A percentile compares a stretch with the other conserved stretches of the same genome.
Conservation (phyloP, 345 rosid genomes). For the Anacardium occidentale region DNA sequence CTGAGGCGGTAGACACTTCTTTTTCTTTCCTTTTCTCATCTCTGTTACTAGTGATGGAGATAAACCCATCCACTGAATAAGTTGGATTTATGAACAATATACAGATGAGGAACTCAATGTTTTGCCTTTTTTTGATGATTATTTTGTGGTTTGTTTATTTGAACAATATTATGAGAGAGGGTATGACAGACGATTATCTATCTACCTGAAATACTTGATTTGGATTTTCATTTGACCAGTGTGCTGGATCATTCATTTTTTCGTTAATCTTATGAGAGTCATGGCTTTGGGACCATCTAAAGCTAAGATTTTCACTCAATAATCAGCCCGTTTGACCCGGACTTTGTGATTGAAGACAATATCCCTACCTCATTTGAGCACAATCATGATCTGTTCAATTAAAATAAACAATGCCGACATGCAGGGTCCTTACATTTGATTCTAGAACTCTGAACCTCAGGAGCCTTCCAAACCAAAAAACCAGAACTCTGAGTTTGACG, state of each 20-base stretch:
- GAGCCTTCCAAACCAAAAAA: background rate
- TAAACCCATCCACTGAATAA: conserved; percentile 14
- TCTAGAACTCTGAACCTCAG: background rate
- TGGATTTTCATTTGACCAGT: background rate
- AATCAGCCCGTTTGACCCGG: background rate
- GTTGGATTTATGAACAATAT: background rate
- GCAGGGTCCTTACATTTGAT: background rate
- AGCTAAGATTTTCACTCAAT: background rate
- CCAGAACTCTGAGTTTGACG: background rate
- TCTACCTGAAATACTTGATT: background rate
- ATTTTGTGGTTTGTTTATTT: background rate
- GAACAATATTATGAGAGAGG: background rate
- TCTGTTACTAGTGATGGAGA: background rate
- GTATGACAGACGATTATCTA: background rate
- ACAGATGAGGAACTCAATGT: conserved; percentile 12
- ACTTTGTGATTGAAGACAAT: background rate
- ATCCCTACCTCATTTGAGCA: too few species aligned
- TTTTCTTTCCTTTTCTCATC: background rate
- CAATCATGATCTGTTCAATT: background rate
- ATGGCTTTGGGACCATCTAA: background rate
- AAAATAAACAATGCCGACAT: too few species aligned
- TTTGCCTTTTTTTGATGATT: conserved; percentile 6
- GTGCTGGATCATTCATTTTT: background rate
- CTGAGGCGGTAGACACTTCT: conserved; percentile 54
- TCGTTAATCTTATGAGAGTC: background rate